These are phyloP conservation scores for Kwoniella bestiolae DNA, from an alignment of 768 basidiomycete genomes.

Conservation along the genomic window DNA sequence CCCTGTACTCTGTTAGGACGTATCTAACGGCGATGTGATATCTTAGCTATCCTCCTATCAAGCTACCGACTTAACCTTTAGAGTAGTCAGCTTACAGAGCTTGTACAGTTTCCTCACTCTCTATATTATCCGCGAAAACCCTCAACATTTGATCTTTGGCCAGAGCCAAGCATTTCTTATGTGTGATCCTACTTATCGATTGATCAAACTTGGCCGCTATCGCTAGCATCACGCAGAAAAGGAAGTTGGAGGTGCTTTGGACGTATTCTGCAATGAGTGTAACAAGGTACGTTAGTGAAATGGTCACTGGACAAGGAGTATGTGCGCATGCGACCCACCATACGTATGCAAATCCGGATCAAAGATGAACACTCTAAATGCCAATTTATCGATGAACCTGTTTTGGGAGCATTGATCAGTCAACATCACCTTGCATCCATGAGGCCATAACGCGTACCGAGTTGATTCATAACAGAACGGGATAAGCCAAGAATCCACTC, in stretches of 20 bases:
- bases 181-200: neutral
- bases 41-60: too few species aligned
- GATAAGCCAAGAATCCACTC: neutral
- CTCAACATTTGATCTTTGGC: conserved; percentile 20
- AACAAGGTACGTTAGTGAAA: too few species aligned
- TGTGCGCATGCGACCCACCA: too few species aligned
- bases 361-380: conserved; percentile 11
- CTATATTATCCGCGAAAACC: conserved; percentile 12
- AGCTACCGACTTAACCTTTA: too few species aligned
- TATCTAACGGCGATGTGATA: too few species aligned
- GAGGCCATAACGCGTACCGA: neutral
- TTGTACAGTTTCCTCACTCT: conserved; percentile 16
- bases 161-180: conserved; percentile 16
- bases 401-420: neutral
- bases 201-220: conserved; percentile 14
- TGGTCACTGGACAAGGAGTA: too few species aligned
- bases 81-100: conserved; percentile 5
- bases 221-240: conserved; percentile 22
- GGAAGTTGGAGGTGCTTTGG: conserved; percentile 11
- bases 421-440: too few species aligned
- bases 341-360: conserved; percentile 11
- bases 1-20: conserved; percentile 18
- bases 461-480: neutral
- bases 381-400: conserved; percentile 14
- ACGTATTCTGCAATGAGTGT: too few species aligned